Evolutionary conservation across 768 basidiomycete species (phyloP).

Genomic region (Hirschioporus abietinus): DNA sequence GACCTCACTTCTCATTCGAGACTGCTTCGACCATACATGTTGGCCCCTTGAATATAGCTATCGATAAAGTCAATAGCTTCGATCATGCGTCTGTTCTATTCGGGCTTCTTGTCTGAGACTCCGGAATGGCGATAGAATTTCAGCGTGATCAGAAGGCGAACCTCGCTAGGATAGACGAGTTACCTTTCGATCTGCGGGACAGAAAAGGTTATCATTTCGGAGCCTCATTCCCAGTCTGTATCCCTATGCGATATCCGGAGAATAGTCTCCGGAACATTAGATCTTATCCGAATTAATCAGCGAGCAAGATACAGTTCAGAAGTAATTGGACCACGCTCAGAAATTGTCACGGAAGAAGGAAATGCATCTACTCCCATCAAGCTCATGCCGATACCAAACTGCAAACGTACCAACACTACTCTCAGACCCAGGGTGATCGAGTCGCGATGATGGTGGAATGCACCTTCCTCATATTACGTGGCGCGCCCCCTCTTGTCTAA

Average conservation of each 20-base stretch:
- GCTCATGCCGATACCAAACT: background rate
- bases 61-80: background rate
- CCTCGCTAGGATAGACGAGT: background rate
- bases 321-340: too few species aligned
- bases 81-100: background rate
- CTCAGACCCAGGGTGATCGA: background rate
- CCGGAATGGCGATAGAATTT: background rate
- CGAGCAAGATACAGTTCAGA: background rate
- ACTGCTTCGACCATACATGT: background rate
- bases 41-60: background rate
- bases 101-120: background rate
- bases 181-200: background rate
- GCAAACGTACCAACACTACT: background rate
- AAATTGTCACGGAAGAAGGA: too few species aligned
- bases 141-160: background rate
- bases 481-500: background rate
- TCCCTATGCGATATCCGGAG: background rate
- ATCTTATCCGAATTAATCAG: background rate
- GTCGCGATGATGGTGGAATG: background rate
- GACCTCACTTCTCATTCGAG: background rate
- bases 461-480: background rate
- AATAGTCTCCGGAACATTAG: background rate
- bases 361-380: too few species aligned
- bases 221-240: background rate
- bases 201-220: background rate